Conservation (phyloP, 1,284 basidiomycete species). For the Filobasidium uniguttulatum region DNA sequence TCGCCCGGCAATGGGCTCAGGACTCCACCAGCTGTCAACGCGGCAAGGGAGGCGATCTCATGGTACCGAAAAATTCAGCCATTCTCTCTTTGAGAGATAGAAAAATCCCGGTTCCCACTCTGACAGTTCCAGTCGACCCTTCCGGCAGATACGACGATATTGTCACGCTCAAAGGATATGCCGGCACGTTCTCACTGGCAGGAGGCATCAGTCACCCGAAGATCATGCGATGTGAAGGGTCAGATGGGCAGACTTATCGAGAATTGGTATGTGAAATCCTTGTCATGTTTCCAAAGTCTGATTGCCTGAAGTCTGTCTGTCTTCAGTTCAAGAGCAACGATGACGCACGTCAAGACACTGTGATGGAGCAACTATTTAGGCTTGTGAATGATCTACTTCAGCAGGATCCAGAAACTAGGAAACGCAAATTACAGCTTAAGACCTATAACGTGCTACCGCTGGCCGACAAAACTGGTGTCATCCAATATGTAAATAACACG, state of each 20-base stretch:
- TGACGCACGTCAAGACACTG: slow-evolving; percentile 89
- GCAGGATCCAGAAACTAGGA: slow-evolving; percentile 59
- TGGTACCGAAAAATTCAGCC: slow-evolving; percentile 8
- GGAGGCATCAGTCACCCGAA: slow-evolving; percentile 79
- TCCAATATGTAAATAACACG: slow-evolving; percentile 85
- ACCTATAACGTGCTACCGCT: slow-evolving; percentile 84
- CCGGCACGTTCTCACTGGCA: slow-evolving; percentile 48
- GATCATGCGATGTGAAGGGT: slow-evolving; percentile 57
- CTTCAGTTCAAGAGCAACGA: slow-evolving; percentile 81
- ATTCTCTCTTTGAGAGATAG: slow-evolving; percentile 41
- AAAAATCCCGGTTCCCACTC: slow-evolving; percentile 69
- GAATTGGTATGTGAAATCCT: slow-evolving; percentile 53
- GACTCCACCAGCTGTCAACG: slow-evolving; percentile 40
- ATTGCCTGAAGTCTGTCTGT: background rate
- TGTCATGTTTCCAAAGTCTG: background rate
- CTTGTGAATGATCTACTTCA: slow-evolving; percentile 68
- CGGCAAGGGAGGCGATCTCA: slow-evolving; percentile 13
- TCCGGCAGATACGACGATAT: slow-evolving; percentile 54
- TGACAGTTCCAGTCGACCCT: slow-evolving; percentile 54
- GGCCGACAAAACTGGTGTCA: slow-evolving; percentile 62
- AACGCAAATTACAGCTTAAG: slow-evolving; percentile 59
- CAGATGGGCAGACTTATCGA: slow-evolving; percentile 54
- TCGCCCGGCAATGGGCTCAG: slow-evolving; percentile 70
- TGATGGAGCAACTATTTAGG: slow-evolving; percentile 96
- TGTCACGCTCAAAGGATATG: slow-evolving; percentile 53